Evolutionary conservation across 768 basidiomycete species (phyloP).

Genomic region (Boletales sp.): DNA sequence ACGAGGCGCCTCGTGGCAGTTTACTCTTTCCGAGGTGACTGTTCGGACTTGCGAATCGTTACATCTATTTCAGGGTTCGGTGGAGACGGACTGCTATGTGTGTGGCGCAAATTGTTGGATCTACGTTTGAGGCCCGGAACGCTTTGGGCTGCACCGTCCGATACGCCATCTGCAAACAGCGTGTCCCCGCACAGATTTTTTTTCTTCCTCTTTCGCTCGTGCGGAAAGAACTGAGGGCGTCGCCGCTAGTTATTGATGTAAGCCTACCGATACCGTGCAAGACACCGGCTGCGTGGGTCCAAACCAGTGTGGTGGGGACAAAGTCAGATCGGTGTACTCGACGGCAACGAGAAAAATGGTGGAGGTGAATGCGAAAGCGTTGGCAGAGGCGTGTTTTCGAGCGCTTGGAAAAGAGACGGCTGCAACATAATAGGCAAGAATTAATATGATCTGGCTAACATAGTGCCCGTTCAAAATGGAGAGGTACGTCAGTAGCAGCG

Average conservation of each 20-base stretch:
- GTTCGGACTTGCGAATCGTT: not conserved
- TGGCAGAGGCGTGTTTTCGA: slow-evolving; percentile 66
- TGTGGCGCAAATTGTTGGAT: slow-evolving; percentile 71
- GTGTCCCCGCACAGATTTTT: slow-evolving; percentile 53
- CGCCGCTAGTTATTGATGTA: slow-evolving; percentile 36
- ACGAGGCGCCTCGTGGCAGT: slow-evolving; percentile 78
- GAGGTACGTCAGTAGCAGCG: too few relatives aligned
- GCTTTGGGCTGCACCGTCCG: slow-evolving; percentile 71
- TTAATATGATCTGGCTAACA: not conserved
- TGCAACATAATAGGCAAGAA: slow-evolving; percentile 19
- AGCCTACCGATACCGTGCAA: slow-evolving; percentile 63
- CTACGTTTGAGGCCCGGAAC: slow-evolving; percentile 71
- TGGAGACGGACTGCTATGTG: slow-evolving; percentile 87
- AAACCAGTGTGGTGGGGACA: slow-evolving; percentile 4
- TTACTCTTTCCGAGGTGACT: slow-evolving; percentile 82
- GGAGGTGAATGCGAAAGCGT: slow-evolving; percentile 60
- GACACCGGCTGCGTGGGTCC: slow-evolving; percentile 66
- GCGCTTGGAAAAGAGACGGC: slow-evolving; percentile 77
- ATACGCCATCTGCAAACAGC: slow-evolving; percentile 55
- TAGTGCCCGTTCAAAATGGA: too few relatives aligned
- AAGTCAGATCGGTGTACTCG: slow-evolving; percentile 20
- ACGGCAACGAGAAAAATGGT: slow-evolving; percentile 24
- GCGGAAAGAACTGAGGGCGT: not conserved
- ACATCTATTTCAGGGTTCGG: slow-evolving; percentile 54
- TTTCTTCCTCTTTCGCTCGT: not conserved